Base-by-base conservation (phyloP, 331 rosid species). In the Malus hybrid region DNA sequence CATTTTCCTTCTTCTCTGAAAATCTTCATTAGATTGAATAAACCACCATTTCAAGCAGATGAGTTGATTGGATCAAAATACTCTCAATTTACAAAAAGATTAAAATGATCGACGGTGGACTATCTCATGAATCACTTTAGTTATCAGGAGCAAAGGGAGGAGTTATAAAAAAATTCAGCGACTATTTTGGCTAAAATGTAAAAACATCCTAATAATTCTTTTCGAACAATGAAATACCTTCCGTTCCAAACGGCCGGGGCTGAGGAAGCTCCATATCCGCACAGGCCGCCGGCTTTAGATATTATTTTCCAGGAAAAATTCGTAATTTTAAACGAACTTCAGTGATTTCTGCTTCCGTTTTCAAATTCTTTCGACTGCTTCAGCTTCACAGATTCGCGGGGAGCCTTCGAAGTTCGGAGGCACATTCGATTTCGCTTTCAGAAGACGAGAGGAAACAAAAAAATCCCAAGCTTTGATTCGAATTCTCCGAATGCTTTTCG, bases 201-300 rank as follows among this genome's bases (percentile, higher is more conserved):
- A 69, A 19, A 10, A 24, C 6, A 31, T 59, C 46, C 42, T 36
- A 8, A 36, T 36, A 36, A 36, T 36, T 16, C 70, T 67, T 80
- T 33, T 27, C 32, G 79, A 33, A 60, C 75, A 84, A 18, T 73
- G 19, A 27, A 39, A 75, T 79, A 91, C 99, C 97, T 90, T 85
- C 86, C 52, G 86, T 78, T 83, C 91, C 96, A 59, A 76, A 89
- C 5, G 92, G 76, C 72, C 95, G 92, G 13, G 95, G 85, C 79
- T 84, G 97, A 84, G 99, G 86, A 85, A 91, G 93, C 88, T 94
- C 99, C 99, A 94, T 94, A 77, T 39, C 46, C 68, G 67, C 2
- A 78, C 68, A 68, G 13, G 20, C 68, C 6, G 78, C 67, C 27
- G 46, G 13, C 13, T 10, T 72, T 24, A 19, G 71, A 64, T 20